phyloP scores from a whole-genome alignment of 495 filamentous ascomycete genomes.

The Xylaria venustula region DNA sequence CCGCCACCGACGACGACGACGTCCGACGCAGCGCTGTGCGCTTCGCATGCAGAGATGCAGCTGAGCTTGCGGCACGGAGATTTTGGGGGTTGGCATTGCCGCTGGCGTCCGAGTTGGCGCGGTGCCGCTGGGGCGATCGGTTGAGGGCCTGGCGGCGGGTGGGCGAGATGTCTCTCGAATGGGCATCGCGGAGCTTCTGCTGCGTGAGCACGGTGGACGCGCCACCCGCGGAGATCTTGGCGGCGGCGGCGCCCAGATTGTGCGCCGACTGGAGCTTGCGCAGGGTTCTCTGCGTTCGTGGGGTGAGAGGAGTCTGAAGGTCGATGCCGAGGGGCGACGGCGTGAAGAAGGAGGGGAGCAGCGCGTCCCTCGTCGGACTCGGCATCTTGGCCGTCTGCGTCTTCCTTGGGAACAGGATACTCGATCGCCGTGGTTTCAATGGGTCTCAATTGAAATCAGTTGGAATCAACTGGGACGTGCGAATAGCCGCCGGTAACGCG shows the following conservation, averaged over 20 bases:
- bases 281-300: slow-evolving; percentile 48
- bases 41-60: slow-evolving; percentile 36
- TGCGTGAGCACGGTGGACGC: slow-evolving; percentile 52
- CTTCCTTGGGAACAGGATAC: neutral
- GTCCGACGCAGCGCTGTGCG: slow-evolving; percentile 55
- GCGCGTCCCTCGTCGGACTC: slow-evolving; percentile 36
- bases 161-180: slow-evolving; percentile 22
- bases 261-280: slow-evolving; percentile 59
- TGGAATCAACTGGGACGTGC: too few species aligned
- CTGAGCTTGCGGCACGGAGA: slow-evolving; percentile 18
- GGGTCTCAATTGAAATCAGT: neutral
- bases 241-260: slow-evolving; percentile 43
- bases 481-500: neutral
- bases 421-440: neutral
- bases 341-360: slow-evolving; percentile 22
- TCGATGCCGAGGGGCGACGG: slow-evolving; percentile 25
- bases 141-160: slow-evolving; percentile 33
- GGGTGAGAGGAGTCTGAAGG: slow-evolving; percentile 39
- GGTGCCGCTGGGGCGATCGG: slow-evolving; percentile 54
- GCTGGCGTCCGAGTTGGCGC: slow-evolving; percentile 72
- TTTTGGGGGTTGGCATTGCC: slow-evolving; percentile 29
- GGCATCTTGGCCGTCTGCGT: slow-evolving; percentile 29
- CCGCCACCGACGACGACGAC: slow-evolving; percentile 54
- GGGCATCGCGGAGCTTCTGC: slow-evolving; percentile 42
- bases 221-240: slow-evolving; percentile 30